Percentiles rank a stretch among this genome's conserved stretches.
Evolutionary conservation across 371 early-diverging fungal genomes (phyloP).

Genomic region (Batrachochytrium dendrobatidis): DNA sequence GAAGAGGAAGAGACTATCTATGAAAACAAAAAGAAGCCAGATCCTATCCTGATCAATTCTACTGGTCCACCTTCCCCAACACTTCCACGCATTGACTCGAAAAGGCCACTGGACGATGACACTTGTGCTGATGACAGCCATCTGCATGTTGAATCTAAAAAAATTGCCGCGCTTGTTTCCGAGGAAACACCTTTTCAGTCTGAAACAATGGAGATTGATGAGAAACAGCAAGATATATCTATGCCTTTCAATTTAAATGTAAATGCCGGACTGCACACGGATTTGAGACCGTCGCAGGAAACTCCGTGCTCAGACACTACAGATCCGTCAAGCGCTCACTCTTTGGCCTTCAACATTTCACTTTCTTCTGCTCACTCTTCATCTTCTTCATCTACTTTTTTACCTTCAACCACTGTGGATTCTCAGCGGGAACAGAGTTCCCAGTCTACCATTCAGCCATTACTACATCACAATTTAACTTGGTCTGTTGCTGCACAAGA

Average conservation of each 20-base stretch:
- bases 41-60: not conserved
- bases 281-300: too few relatives aligned
- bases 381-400: not conserved
- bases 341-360: not conserved
- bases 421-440: not conserved
- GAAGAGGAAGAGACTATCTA: too few relatives aligned
- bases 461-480: conserved; percentile 4
- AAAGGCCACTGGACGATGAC: not conserved
- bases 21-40: too few relatives aligned
- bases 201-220: too few relatives aligned
- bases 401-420: not conserved
- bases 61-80: not conserved
- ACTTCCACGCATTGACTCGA: conserved; percentile 2
- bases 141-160: not conserved
- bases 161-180: too few relatives aligned
- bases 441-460: not conserved
- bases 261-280: too few relatives aligned
- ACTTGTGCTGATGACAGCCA: not conserved
- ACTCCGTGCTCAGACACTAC: too few relatives aligned
- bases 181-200: too few relatives aligned
- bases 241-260: too few relatives aligned
- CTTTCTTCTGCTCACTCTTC: not conserved
- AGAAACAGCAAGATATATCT: too few relatives aligned
- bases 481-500: conserved; percentile 24
- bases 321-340: not conserved